Conservation (phyloP, 345 rosid genomes). For the Lagerstroemia speciosa region DNA sequence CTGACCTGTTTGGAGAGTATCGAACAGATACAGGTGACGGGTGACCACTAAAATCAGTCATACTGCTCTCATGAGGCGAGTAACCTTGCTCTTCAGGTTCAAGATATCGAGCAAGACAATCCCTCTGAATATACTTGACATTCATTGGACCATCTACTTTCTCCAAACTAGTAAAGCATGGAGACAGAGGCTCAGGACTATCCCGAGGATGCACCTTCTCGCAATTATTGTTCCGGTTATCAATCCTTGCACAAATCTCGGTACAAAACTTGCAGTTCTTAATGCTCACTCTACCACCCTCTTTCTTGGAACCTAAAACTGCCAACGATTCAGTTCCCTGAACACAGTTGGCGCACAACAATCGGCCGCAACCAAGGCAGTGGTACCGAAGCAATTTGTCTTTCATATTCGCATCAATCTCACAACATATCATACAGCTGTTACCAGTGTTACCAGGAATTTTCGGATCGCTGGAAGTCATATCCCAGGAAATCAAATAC, state of each 20-base stretch:
- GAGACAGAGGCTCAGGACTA: constrained; percentile 63
- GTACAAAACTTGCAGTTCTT: constrained; percentile 60
- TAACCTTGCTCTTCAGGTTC: constrained; percentile 42
- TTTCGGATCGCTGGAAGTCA: constrained; percentile 21
- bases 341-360: constrained; percentile 47
- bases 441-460: constrained; percentile 27
- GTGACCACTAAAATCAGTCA: constrained; percentile 35
- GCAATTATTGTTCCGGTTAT: constrained; percentile 35
- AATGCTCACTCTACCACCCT: constrained; percentile 14
- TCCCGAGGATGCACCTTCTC: constrained; percentile 81
- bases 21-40: constrained; percentile 34
- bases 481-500: constrained; percentile 68
- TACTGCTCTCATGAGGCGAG: constrained; percentile 29
- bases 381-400: constrained; percentile 26
- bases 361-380: constrained; percentile 58
- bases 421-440: constrained; percentile 36
- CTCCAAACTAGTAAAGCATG: constrained; percentile 22
- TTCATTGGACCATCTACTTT: constrained; percentile 10
- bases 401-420: constrained; percentile 31
- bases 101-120: constrained; percentile 34
- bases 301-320: constrained; percentile 16
- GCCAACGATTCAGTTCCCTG: constrained; percentile 13
- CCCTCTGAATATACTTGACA: constrained; percentile 25
- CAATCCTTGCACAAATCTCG: constrained; percentile 26
- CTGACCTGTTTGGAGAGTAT: constrained; percentile 59